Evolutionary conservation across 345 rosid genomes (phyloP), one percentile per base, ranked within the genome.

Genomic region (Brassica carinata): DNA sequence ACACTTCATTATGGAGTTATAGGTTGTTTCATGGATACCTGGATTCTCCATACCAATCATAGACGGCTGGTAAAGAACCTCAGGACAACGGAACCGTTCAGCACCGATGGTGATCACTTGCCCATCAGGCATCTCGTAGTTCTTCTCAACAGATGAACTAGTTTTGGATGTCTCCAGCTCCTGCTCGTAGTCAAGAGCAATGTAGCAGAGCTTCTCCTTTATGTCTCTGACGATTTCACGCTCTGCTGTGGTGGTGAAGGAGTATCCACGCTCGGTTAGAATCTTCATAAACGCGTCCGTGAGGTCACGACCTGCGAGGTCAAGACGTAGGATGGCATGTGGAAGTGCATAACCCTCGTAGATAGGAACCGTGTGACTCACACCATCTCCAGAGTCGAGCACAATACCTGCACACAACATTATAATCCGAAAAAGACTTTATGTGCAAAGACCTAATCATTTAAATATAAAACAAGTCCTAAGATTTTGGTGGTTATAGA

Each of bases 211-310:
- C 85, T 94, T 94, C 81, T 94, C 98, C 89, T 94, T 94, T 82
- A 94, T 90, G 86, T 94, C 97, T 77, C 98, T 90, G 64, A 94
- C 97, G 23, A 94, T 94, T 89, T 94, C 98, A 43, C 98, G 94
- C 89, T 94, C 97, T 0, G 97, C 97, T 59, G 97, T 89, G 78
- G 98, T 94, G 84, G 97, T 94, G 90, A 92, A 92, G 3, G 97
- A 92, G 84, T 94, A 92, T 5, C 98, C 97, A 85, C 98, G 93
- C 86, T 92, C 98, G 0, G 98, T 92, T 4, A 94, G 88, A 75
- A 94, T 94, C 83, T 92, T 94, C 97, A 92, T 92, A 84, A 91
- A 72, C 76, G 72, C 61, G 77, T 91, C 98, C 0, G 98, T 92
- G n/a, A 94, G 94, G 80, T 94, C 97, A 80, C 97, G 93, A 0